Evolutionary conservation across 331 rosid species (phyloP), one percentile per base, ranked within the genome.

Genomic region (Pyracantha coccinea): DNA sequence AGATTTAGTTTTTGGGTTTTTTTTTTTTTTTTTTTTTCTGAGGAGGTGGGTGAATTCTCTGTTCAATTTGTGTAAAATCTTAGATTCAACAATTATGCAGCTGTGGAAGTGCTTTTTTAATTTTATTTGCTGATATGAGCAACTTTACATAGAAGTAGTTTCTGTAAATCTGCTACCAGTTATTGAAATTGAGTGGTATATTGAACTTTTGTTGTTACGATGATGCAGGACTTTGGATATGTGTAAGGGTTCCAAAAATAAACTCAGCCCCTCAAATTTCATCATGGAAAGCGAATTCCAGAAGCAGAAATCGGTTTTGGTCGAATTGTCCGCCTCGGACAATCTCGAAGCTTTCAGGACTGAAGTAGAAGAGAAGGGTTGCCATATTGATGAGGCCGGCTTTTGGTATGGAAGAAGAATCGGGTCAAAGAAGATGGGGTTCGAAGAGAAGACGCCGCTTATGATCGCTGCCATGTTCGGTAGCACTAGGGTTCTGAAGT

Each of bases 381-480:
- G 84, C 41, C 84, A 85, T 67, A 80, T 89, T 31, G 84, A 89
- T 71, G 87, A 82, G 53, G 83, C 86, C 10, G 84, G 91, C 44
- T 80, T 84, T 74, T 94, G 99, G 99, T 94, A 92, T 81, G 95
- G 97, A 1, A 87, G 99, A 80, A 83, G 89, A 75, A 84, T 94
- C 50, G 97, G 97, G 63, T 90, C 96, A 12, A 92, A 90, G 81
- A 90, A 88, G 92, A 94, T 94, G 96, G 97, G 91, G 7, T 85
- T 81, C 11, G 99, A 94, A 77, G 86, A 85, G 74, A 85, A 97
- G 82, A 94, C 99, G 2, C 91, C 97, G 1, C 91, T 94, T 47
- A 90, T 92, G 97, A 92, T 94, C 78, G 99, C 99, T 73, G 83
- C 99, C 63, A 66, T 92, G 88, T 92, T 77, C 78, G 99, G 99